A percentile compares a stretch with the other conserved stretches of the same genome.
Evolutionary conservation across 352 stramenopile species (phyloP).

Genomic region (Phytophthora quininea): DNA sequence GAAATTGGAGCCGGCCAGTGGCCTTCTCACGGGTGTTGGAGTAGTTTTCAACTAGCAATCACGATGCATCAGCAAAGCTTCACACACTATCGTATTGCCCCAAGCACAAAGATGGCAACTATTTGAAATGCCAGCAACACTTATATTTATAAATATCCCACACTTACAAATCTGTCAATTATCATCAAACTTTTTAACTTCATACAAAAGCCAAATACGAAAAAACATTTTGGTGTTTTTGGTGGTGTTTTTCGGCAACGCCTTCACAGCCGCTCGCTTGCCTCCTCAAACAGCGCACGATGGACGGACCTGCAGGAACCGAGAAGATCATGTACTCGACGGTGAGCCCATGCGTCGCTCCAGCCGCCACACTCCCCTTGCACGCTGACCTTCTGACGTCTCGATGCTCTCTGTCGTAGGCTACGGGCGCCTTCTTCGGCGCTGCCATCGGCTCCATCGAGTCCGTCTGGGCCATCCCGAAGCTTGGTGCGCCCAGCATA

Average conservation of each 20-base stretch:
- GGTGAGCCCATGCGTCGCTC: constrained; percentile 33
- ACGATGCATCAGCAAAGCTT: constrained; percentile 94
- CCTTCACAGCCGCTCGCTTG: constrained; percentile 23
- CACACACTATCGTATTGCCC: constrained; percentile 93
- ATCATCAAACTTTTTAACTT: neutral
- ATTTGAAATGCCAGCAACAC: neutral
- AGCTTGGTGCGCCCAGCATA: constrained; percentile 62
- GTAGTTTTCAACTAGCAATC: constrained; percentile 96
- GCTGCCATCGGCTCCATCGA: constrained; percentile 74
- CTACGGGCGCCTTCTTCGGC: constrained; percentile 80
- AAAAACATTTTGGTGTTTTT: constrained; percentile 15
- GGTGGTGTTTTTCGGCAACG: constrained; percentile 17
- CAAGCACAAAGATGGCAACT: constrained; percentile 88
- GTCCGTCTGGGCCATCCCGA: constrained; percentile 88
- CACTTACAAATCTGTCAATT: constrained; percentile 15
- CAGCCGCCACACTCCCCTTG: neutral
- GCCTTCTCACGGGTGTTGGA: constrained; percentile 91
- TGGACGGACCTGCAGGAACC: constrained; percentile 65
- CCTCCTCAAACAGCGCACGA: constrained; percentile 37
- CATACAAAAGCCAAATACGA: neutral
- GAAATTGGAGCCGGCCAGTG: constrained; percentile 92
- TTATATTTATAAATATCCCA: constrained; percentile 23
- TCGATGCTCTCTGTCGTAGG: constrained; percentile 35
- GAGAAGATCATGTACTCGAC: constrained; percentile 84
- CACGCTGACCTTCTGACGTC: neutral